A percentile compares a stretch with the other conserved stretches of the same genome.
These are phyloP conservation scores for Candida argentea DNA, from an alignment of 805 yeast species.

Conservation along the genomic window DNA sequence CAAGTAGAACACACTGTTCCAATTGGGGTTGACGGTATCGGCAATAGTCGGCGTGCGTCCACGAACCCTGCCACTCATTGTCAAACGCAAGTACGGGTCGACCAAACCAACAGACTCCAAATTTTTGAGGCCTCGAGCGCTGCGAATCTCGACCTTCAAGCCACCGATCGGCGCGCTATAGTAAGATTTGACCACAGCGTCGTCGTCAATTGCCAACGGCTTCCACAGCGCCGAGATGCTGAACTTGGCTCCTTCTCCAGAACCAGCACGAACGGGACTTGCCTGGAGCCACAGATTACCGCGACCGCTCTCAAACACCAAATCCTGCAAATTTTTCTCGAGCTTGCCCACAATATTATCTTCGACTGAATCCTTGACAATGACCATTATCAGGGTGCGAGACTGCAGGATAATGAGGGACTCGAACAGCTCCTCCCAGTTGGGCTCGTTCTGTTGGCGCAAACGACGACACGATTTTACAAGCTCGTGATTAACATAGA, in stretches of 20 bases:
- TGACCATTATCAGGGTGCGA: constrained; percentile 41
- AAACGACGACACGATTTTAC: constrained; percentile 51
- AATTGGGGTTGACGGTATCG: constrained; percentile 46
- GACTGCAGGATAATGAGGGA: constrained; percentile 52
- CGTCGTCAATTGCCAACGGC: constrained; percentile 45
- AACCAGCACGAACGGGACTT: constrained; percentile 27
- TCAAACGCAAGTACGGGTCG: constrained; percentile 62
- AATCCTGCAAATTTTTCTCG: constrained; percentile 42
- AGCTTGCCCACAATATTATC: constrained; percentile 45
- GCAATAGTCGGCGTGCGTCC: constrained; percentile 47
- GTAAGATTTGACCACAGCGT: constrained; percentile 33
- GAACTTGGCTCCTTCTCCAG: constrained; percentile 23
- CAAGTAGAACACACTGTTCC: constrained; percentile 46
- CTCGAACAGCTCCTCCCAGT: constrained; percentile 59
- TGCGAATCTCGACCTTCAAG: constrained; percentile 46
- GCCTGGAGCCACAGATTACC: constrained; percentile 43
- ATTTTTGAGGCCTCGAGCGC: constrained; percentile 41
- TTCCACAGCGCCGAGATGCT: constrained; percentile 58
- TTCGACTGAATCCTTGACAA: constrained; percentile 52
- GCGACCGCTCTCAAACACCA: constrained; percentile 37
- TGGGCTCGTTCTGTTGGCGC: constrained; percentile 62
- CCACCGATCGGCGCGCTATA: constrained; percentile 59
- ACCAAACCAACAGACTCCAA: constrained; percentile 62
- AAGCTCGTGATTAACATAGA: constrained; percentile 47
- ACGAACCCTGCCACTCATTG: constrained; percentile 46